Conservation (phyloP, 352 stramenopile species). For the Pythium volutum region DNA sequence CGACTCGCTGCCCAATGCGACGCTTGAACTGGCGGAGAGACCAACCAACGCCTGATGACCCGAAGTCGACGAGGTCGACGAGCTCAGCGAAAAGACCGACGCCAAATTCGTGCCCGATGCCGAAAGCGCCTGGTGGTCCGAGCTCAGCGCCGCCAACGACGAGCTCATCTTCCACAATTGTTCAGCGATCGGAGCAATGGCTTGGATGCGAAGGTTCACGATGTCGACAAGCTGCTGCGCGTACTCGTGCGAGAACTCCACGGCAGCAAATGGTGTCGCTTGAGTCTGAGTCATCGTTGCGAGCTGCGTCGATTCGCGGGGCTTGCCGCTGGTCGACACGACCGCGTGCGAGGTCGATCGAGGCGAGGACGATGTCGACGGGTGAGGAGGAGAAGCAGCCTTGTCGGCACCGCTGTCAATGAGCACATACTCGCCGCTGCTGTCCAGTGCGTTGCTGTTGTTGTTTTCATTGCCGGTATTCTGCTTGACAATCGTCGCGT, state of each 20-base stretch:
- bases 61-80: conserved; percentile 43
- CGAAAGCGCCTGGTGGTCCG: conserved; percentile 21
- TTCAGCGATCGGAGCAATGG: conserved; percentile 60
- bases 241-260: conserved; percentile 39
- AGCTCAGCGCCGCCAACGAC: conserved; percentile 5
- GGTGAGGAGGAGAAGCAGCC: neutral
- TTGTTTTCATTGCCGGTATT: conserved; percentile 6
- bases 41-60: conserved; percentile 29
- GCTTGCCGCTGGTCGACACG: neutral
- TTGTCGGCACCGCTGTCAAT: conserved; percentile 48
- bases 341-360: neutral
- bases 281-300: neutral
- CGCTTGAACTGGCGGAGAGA: conserved; percentile 30
- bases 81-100: conserved; percentile 59
- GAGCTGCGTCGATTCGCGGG: neutral
- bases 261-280: conserved; percentile 15
- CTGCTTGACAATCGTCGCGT: conserved; percentile 13
- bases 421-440: conserved; percentile 64
- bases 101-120: conserved; percentile 39
- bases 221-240: conserved; percentile 67
- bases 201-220: conserved; percentile 53
- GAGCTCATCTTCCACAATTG: conserved; percentile 54
- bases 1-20: conserved; percentile 31
- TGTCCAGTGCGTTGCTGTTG: conserved; percentile 36
- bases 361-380: neutral